Evolutionary conservation across 2,329 filamentous ascomycete species (phyloP).

Genomic region (Calycina marina): DNA sequence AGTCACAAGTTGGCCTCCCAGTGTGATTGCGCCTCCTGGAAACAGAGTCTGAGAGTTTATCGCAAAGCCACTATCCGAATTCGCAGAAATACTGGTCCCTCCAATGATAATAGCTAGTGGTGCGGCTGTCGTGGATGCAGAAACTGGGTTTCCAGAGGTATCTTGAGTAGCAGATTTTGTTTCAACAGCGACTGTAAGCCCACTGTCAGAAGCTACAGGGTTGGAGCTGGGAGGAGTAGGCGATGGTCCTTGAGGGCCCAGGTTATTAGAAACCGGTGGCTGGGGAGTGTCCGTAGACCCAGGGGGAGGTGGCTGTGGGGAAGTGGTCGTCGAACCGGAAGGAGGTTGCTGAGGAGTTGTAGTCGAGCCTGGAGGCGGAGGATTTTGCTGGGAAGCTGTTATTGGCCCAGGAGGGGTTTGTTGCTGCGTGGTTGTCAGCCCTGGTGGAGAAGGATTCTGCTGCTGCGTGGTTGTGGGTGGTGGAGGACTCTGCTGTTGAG

Average conservation of each 20-base stretch:
- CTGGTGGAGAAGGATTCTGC: too few species aligned
- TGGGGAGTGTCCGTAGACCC: background rate
- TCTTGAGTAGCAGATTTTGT: slow-evolving; percentile 11
- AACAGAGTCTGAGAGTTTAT: slow-evolving; percentile 11
- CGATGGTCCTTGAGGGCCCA: slow-evolving; percentile 2
- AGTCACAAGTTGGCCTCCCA: slow-evolving; percentile 8
- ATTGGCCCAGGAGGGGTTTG: too few species aligned
- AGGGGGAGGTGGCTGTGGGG: background rate
- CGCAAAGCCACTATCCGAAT: slow-evolving; percentile 7
- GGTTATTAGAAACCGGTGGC: background rate
- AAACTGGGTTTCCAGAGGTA: slow-evolving; percentile 5
- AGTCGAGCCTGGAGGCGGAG: background rate
- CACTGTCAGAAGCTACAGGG: too few species aligned
- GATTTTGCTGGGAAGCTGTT: background rate
- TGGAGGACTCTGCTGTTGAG: too few species aligned
- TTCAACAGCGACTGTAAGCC: slow-evolving; percentile 13
- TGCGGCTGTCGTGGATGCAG: slow-evolving; percentile 1
- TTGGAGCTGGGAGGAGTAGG: slow-evolving; percentile 4
- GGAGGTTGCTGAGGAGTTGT: background rate
- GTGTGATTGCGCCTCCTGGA: slow-evolving; percentile 8
- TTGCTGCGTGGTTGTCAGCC: too few species aligned
- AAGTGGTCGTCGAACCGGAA: background rate
- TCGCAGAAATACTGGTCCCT: slow-evolving; percentile 11
- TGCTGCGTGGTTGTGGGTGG: too few species aligned
- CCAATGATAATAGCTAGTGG: slow-evolving; percentile 11